Conservation (phyloP, 495 filamentous ascomycete genomes). For the Penicillium dipodomyicola region DNA sequence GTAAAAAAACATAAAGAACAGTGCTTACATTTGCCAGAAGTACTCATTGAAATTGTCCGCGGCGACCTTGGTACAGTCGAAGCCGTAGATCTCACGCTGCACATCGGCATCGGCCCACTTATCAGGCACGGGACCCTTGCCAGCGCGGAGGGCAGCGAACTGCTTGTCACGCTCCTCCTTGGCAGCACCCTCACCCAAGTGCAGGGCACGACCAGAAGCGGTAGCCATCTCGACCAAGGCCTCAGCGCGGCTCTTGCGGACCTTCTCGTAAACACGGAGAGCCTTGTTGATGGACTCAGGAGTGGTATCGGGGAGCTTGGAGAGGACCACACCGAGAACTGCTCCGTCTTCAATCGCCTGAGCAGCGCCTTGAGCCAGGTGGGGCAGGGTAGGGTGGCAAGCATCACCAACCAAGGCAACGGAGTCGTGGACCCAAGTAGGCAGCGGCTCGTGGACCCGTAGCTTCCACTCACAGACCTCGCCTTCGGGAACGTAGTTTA, state of each 20-base stretch:
- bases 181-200: constrained; percentile 70
- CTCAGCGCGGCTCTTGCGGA: constrained; percentile 69
- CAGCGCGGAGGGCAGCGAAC: constrained; percentile 61
- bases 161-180: constrained; percentile 73
- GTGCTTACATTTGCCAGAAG: constrained; percentile 44
- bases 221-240: constrained; percentile 69
- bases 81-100: constrained; percentile 72
- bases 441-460: constrained; percentile 64
- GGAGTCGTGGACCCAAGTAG: constrained; percentile 64
- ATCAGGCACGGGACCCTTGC: constrained; percentile 63
- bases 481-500: constrained; percentile 74
- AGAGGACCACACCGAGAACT: constrained; percentile 65
- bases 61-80: constrained; percentile 63
- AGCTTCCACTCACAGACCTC: constrained; percentile 83
- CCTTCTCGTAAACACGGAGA: constrained; percentile 67
- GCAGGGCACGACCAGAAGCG: constrained; percentile 62
- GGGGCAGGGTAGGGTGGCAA: constrained; percentile 76
- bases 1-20: constrained; percentile 6
- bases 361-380: constrained; percentile 78
- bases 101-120: constrained; percentile 81
- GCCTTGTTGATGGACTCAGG: constrained; percentile 60
- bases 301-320: constrained; percentile 50
- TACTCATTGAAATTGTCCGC: constrained; percentile 60
- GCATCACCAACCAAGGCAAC: constrained; percentile 76
- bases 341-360: constrained; percentile 81